These are phyloP conservation scores for Fusarium albosuccineum DNA, from an alignment of 2,329 filamentous ascomycete species.

Conservation along the genomic window DNA sequence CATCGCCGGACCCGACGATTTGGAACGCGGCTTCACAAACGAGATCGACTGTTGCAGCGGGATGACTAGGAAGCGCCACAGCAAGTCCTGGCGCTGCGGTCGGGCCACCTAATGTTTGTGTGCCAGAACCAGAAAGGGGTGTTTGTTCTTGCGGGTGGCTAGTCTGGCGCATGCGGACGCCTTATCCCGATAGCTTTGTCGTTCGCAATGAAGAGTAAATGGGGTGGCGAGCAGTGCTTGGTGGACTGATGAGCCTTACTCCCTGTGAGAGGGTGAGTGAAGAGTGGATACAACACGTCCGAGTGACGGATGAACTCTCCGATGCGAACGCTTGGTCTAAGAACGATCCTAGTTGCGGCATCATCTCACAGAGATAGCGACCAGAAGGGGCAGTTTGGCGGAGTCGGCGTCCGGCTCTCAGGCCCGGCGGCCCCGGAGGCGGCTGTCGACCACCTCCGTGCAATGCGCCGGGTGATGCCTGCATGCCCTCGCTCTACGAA, in stretches of 20 bases:
- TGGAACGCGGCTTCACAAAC: conserved; percentile 39
- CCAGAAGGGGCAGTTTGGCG: conserved; percentile 6
- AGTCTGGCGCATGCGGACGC: background rate
- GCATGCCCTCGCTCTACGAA: background rate
- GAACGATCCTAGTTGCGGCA: background rate
- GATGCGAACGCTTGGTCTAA: conserved; percentile 3
- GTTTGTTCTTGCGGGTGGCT: conserved; percentile 7
- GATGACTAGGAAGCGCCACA: conserved; percentile 40
- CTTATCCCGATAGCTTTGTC: background rate
- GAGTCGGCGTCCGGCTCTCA: conserved; percentile 34
- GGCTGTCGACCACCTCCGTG: conserved; percentile 19
- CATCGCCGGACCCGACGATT: conserved; percentile 40
- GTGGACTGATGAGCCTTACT: background rate
- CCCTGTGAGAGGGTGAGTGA: background rate
- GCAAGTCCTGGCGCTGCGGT: conserved; percentile 27
- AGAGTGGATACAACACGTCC: conserved; percentile 3
- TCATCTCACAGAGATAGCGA: background rate
- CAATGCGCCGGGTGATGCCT: background rate
- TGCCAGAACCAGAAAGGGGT: conserved; percentile 4
- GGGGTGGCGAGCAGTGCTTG: background rate
- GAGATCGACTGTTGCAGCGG: conserved; percentile 43
- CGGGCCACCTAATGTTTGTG: conserved; percentile 17
- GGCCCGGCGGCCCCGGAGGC: conserved; percentile 39
- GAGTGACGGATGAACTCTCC: conserved; percentile 4
- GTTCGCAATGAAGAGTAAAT: conserved; percentile 6